Evolutionary conservation across 2,329 filamentous ascomycete species (phyloP).

Genomic region (Berkeleyomyces rouxiae): DNA sequence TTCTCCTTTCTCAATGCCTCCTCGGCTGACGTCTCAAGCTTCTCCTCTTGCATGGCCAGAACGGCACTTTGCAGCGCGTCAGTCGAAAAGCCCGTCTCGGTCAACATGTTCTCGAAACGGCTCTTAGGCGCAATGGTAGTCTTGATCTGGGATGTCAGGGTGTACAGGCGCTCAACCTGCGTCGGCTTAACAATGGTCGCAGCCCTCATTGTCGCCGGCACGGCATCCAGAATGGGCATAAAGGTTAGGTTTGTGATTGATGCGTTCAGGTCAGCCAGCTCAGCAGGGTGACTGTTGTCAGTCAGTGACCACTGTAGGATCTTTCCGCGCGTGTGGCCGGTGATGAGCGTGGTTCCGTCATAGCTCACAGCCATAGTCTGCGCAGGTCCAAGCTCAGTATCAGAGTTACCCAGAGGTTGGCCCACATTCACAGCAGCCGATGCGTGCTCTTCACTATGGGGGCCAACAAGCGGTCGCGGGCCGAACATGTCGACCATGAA

Average conservation of each 20-base stretch:
- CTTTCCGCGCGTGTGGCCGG: slow-evolving; percentile 66
- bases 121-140: slow-evolving; percentile 24
- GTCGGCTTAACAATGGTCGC: slow-evolving; percentile 65
- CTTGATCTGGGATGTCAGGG: slow-evolving; percentile 45
- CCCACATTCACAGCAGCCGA: slow-evolving; percentile 40
- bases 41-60: slow-evolving; percentile 16
- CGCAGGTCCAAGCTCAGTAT: slow-evolving; percentile 47
- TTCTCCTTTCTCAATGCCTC: slow-evolving; percentile 18
- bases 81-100: slow-evolving; percentile 29
- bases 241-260: slow-evolving; percentile 72
- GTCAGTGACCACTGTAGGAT: slow-evolving; percentile 68
- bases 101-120: slow-evolving; percentile 30
- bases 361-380: slow-evolving; percentile 60
- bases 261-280: slow-evolving; percentile 57
- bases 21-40: slow-evolving; percentile 4
- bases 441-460: slow-evolving; percentile 33
- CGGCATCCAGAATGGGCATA: slow-evolving; percentile 34
- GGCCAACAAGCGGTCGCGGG: slow-evolving; percentile 37
- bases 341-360: slow-evolving; percentile 64
- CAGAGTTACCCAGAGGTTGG: slow-evolving; percentile 37
- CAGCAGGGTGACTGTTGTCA: slow-evolving; percentile 48
- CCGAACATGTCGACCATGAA: slow-evolving; percentile 61
- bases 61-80: slow-evolving; percentile 34
- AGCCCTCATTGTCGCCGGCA: slow-evolving; percentile 18
- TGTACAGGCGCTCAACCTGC: slow-evolving; percentile 47